Conservation (phyloP, 495 filamentous ascomycete genomes). For the Hypoxylon crocopeplum region DNA sequence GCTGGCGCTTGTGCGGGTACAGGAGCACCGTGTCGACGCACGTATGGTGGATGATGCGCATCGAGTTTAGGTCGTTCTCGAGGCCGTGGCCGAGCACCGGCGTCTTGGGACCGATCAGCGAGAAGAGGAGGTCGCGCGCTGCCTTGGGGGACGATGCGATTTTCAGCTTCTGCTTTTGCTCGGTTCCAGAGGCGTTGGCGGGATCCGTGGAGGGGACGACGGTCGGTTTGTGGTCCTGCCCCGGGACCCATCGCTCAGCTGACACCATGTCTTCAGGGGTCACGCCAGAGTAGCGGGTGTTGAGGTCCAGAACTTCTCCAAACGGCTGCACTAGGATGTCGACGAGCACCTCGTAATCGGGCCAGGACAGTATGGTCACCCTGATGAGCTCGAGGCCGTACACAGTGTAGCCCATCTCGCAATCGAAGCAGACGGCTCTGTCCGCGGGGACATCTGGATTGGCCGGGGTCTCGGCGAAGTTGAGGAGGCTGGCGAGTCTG, state of each 20-base stretch:
- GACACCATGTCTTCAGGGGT: constrained; percentile 73
- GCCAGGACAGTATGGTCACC: constrained; percentile 87
- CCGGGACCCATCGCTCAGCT: constrained; percentile 65
- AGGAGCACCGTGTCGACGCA: constrained; percentile 88
- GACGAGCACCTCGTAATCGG: constrained; percentile 71
- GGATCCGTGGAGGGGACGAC: constrained; percentile 5
- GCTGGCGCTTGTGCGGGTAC: constrained; percentile 75
- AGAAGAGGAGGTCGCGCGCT: constrained; percentile 77
- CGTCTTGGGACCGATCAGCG: constrained; percentile 71
- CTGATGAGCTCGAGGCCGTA: constrained; percentile 87
- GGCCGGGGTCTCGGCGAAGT: constrained; percentile 77
- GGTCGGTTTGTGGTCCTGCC: constrained; percentile 20
- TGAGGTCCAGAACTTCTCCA: constrained; percentile 86
- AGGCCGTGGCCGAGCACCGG: constrained; percentile 91
- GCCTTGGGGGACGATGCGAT: constrained; percentile 73
- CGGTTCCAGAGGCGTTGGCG: not conserved
- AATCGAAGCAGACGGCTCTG: constrained; percentile 80
- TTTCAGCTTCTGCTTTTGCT: constrained; percentile 50
- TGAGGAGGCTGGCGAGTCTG: constrained; percentile 75
- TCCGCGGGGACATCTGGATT: constrained; percentile 55
- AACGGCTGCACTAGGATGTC: constrained; percentile 87
- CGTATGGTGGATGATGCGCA: constrained; percentile 81
- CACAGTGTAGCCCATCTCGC: constrained; percentile 96
- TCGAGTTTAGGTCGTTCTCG: constrained; percentile 89
- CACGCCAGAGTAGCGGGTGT: constrained; percentile 88